Percentiles rank a stretch among this genome's conserved stretches.
Conservation (phyloP, 371 early-diverging fungal genomes). For the Blakeslea trispora region DNA sequence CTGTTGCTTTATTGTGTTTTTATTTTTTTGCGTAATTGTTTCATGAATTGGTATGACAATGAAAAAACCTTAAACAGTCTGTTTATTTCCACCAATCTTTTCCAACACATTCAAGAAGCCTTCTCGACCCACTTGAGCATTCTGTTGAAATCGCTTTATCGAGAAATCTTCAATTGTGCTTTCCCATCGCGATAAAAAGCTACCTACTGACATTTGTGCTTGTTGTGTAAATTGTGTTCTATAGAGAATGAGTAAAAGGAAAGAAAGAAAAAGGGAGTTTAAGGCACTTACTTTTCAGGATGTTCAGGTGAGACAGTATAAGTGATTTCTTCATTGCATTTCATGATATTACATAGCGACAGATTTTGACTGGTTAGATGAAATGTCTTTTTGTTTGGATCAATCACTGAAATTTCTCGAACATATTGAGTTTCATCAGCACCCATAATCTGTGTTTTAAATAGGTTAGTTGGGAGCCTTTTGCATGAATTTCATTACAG, state of each 20-base stretch:
- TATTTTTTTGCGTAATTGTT: conserved; percentile 17
- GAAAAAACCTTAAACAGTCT: conserved; percentile 24
- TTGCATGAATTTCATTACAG: no score
- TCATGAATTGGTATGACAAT: conserved; percentile 6
- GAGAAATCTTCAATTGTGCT: conserved; percentile 87
- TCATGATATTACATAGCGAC: conserved; percentile 74
- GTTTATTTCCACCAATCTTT: conserved; percentile 49
- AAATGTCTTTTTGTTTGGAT: conserved; percentile 73
- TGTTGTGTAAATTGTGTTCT: conserved; percentile 80
- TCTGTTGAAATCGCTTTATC: conserved; percentile 83
- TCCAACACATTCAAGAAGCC: conserved; percentile 77
- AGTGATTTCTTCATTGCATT: conserved; percentile 82
- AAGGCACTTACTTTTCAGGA: conserved; percentile 34
- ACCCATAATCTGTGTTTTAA: conserved; percentile 57
- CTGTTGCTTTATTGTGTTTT: not conserved
- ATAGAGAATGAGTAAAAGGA: not conserved
- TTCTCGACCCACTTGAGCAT: conserved; percentile 77
- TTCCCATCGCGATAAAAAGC: conserved; percentile 73
- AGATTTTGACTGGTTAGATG: conserved; percentile 76
- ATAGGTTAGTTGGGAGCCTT: not conserved
- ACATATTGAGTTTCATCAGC: conserved; percentile 74
- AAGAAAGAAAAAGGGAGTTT: not conserved
- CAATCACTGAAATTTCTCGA: conserved; percentile 83
- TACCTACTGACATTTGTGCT: conserved; percentile 80
- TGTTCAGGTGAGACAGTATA: conserved; percentile 65